Evolutionary conservation across 2,329 filamentous ascomycete species (phyloP).

Genomic region (Atkinsonella texensis): DNA sequence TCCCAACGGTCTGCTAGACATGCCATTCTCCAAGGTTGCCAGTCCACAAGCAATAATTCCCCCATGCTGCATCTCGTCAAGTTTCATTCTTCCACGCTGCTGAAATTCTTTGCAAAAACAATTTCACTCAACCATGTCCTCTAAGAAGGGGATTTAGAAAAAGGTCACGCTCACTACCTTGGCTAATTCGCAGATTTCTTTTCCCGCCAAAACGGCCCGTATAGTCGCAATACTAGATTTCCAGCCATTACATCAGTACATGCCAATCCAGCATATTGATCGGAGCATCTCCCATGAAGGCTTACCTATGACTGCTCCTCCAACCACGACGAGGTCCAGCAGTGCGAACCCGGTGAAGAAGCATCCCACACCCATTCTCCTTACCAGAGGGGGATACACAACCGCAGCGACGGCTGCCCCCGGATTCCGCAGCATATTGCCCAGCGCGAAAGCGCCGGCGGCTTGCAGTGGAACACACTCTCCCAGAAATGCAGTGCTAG

Average conservation of each 20-base stretch:
- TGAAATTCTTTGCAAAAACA: too few species aligned
- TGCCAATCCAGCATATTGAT: background rate
- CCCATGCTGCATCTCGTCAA: too few species aligned
- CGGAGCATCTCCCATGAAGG: background rate
- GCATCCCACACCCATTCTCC: slow-evolving; percentile 25
- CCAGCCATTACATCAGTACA: background rate
- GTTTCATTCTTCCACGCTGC: too few species aligned
- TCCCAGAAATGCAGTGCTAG: slow-evolving; percentile 28
- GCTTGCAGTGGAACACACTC: slow-evolving; percentile 26
- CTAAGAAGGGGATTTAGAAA: too few species aligned
- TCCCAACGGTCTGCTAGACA: too few species aligned
- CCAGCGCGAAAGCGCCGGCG: slow-evolving; percentile 27
- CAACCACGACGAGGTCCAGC: slow-evolving; percentile 17
- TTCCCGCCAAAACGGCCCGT: background rate
- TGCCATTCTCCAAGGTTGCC: too few species aligned
- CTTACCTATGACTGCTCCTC: slow-evolving; percentile 13
- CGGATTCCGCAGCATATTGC: slow-evolving; percentile 26
- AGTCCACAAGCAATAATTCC: too few species aligned
- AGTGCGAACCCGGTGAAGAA: slow-evolving; percentile 26
- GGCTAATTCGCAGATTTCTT: background rate
- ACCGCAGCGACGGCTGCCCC: slow-evolving; percentile 26
- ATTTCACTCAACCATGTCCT: too few species aligned
- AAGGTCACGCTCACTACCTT: background rate
- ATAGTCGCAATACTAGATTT: background rate
- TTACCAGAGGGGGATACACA: slow-evolving; percentile 21